Evolutionary conservation across 2,329 filamentous ascomycete genomes (phyloP), one percentile per base, ranked within the genome.

Genomic region (Shiraia bambusicola): DNA sequence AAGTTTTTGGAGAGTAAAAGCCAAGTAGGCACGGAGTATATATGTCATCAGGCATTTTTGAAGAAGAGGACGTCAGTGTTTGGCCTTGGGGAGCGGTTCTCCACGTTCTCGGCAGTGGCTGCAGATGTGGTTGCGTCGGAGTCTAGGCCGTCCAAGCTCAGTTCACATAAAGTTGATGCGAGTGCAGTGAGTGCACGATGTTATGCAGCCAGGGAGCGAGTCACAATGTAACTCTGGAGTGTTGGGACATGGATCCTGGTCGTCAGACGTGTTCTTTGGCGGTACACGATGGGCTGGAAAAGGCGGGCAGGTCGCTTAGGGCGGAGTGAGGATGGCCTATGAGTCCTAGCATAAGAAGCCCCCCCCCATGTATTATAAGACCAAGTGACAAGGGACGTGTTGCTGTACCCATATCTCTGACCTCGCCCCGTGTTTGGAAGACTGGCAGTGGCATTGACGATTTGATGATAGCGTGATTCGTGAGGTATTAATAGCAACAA

Each of bases 1-100:
- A 72, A 10, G 72, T 81, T 2, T 72, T 77, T 28, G 35, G 50
- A 14, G 59, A 65, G 16, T 64, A 42, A 54, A 19, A 9, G 31
- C 19, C 19, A 22, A 5, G 4, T 22, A n/a, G n/a, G n/a, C n/a
- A 22, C 19, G 19, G 8, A 5, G 8, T 22, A 8, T 8, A 22
- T 8, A 22, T 22, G 19, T 22, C 19, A 22, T 22, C 4, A 22
- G 19, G 4, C 19, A 22, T 5, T 5, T n/a, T 22, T 8, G 19
- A 22, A 22, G 4, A 8, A 22, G 19, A 8, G 4, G 8, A 22
- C 19, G 19, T 22, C 19, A 22, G 4, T 4, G 19, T 22, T 22
- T 22, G 19, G 8, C 4, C 4, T 8, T n/a, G n/a, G 19, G 19
- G 19, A 22, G 19, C 19, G 19, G 19, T 22, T 5, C 19, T 22